These are phyloP conservation scores for Globisporangium polare DNA, from an alignment of 352 stramenopile genomes.

Conservation along the genomic window DNA sequence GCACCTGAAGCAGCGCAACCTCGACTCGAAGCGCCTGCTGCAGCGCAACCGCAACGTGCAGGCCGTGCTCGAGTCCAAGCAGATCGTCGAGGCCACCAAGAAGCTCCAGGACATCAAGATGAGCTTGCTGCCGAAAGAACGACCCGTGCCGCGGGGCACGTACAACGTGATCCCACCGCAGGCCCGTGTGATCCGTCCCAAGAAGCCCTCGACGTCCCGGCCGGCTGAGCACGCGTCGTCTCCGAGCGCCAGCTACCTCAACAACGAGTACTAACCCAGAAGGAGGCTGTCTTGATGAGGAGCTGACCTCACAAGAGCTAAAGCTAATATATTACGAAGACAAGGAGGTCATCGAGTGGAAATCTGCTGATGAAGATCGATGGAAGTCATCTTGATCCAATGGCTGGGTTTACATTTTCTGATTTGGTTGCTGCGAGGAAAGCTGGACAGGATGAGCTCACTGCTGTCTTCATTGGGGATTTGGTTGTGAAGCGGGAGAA, in stretches of 20 bases:
- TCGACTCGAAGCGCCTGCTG: conserved; percentile 92
- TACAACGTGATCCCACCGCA: conserved; percentile 78
- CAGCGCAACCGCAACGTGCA: conserved; percentile 96
- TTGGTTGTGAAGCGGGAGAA: too few species aligned
- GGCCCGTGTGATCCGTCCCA: conserved; percentile 63
- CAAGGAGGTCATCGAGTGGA: too few species aligned
- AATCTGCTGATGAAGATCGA: too few species aligned
- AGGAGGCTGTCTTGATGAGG: too few species aligned
- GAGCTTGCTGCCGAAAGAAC: conserved; percentile 66
- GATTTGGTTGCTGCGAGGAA: too few species aligned
- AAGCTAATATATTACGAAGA: background rate
- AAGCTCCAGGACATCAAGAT: conserved; percentile 81
- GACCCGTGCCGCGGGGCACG: conserved; percentile 33
- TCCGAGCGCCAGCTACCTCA: conserved; percentile 8
- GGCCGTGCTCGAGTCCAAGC: conserved; percentile 91
- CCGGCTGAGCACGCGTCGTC: conserved; percentile 16
- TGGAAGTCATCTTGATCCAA: too few species aligned
- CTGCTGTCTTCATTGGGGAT: too few species aligned
- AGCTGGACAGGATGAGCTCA: too few species aligned
- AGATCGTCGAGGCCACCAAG: conserved; percentile 74
- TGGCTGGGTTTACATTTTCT: too few species aligned
- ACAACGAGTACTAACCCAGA: conserved; percentile 5
- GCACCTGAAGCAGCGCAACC: conserved; percentile 90
- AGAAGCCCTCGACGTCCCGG: conserved; percentile 53
- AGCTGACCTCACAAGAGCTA: background rate